Percentiles rank a stretch among this genome's conserved stretches.
Evolutionary conservation across 208 protist species (phyloP).

Genomic region (Crithidia brevicula): DNA sequence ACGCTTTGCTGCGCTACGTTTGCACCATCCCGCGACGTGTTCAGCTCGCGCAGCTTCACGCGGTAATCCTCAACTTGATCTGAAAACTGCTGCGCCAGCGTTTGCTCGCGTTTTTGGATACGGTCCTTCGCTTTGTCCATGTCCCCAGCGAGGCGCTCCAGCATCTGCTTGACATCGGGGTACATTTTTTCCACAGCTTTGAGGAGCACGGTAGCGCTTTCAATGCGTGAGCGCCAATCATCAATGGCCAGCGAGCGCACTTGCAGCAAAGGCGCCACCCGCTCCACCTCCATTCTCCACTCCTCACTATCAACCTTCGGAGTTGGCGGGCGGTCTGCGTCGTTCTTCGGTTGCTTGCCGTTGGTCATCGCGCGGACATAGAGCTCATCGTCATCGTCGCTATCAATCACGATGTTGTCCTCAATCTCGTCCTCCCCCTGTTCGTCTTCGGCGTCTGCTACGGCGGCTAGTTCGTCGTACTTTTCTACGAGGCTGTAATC

Average conservation of each 20-base stretch:
- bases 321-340: constrained; percentile 26
- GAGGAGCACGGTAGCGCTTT: constrained; percentile 77
- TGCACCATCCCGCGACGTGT: constrained; percentile 75
- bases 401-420: constrained; percentile 88
- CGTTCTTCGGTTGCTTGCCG: constrained; percentile 15
- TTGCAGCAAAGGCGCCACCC: constrained; percentile 83
- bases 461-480: constrained; percentile 80
- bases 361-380: constrained; percentile 58
- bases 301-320: constrained; percentile 77
- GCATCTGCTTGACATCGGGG: constrained; percentile 87
- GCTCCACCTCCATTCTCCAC: constrained; percentile 91
- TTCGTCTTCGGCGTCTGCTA: constrained; percentile 79
- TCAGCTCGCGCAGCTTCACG: constrained; percentile 87
- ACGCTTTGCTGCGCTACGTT: constrained; percentile 86
- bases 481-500: constrained; percentile 80
- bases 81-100: constrained; percentile 90
- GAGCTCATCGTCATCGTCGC: constrained; percentile 85
- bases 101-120: constrained; percentile 92
- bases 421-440: constrained; percentile 60
- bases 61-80: constrained; percentile 90
- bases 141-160: constrained; percentile 78
- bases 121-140: constrained; percentile 87
- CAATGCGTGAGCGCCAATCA: constrained; percentile 87
- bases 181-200: constrained; percentile 92
- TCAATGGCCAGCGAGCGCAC: constrained; percentile 59